These are phyloP conservation scores for Arachis monticola DNA, from an alignment of 331 rosid genomes.

Conservation along the genomic window DNA sequence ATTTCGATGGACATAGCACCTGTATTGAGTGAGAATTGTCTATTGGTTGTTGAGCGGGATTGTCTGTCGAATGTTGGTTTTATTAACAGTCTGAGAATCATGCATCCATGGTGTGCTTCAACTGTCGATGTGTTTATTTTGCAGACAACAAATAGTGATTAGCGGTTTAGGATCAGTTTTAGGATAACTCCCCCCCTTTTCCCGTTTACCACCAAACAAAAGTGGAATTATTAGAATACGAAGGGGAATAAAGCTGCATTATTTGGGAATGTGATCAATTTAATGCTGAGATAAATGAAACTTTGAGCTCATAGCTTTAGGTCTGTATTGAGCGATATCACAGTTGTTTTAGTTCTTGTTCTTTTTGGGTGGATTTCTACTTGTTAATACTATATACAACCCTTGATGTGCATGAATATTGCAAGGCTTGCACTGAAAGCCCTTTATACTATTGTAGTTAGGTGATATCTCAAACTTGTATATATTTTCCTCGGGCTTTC, in stretches of 20 bases:
- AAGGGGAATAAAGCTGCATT: background rate
- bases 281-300: constrained; percentile 14
- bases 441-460: background rate
- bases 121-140: background rate
- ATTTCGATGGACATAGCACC: constrained; percentile 20
- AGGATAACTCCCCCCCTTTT: background rate
- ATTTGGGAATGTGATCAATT: background rate
- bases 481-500: constrained; percentile 1
- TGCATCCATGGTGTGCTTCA: background rate
- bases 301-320: background rate
- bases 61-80: constrained; percentile 6
- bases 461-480: constrained; percentile 1
- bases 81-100: constrained; percentile 1
- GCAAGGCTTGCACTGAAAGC: background rate
- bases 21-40: constrained; percentile 7
- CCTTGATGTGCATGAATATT: background rate
- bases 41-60: constrained; percentile 10
- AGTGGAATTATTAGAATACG: background rate
- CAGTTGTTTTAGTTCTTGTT: background rate
- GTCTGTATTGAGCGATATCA: background rate
- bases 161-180: constrained; percentile 7
- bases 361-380: constrained; percentile 8
- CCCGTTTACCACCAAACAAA: background rate
- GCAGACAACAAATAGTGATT: background rate
- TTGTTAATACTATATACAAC: background rate